A percentile compares a stretch with the other conserved stretches of the same genome.
Conservation (phyloP, 75 land plant genomes). For the Azolla pinnata region DNA sequence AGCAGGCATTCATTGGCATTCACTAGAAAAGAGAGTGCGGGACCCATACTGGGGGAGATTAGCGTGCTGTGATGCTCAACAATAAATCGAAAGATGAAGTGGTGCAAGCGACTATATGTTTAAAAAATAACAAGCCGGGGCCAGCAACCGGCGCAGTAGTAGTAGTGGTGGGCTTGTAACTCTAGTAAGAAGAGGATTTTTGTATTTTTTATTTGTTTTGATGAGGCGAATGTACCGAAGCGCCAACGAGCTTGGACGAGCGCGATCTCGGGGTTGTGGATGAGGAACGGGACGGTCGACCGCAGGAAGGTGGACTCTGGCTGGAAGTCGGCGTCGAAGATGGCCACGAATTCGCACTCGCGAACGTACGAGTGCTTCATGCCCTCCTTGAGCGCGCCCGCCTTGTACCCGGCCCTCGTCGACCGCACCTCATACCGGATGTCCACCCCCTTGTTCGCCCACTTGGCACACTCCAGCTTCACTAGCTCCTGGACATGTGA, state of each 20-base stretch:
- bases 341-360: constrained; percentile 24
- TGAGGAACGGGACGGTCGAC: constrained; percentile 43
- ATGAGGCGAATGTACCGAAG: constrained; percentile 27
- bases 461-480: constrained; percentile 39
- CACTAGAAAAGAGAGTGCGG: constrained; percentile 17
- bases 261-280: constrained; percentile 22
- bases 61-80: too few relatives aligned
- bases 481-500: constrained; percentile 63
- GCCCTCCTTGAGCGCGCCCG: constrained; percentile 31
- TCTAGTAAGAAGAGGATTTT: too few relatives aligned
- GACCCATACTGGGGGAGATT: too few relatives aligned
- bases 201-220: too few relatives aligned
- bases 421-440: constrained; percentile 58
- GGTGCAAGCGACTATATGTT: too few relatives aligned
- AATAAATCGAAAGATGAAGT: too few relatives aligned
- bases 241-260: constrained; percentile 58
- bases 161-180: too few relatives aligned
- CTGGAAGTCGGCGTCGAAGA: constrained; percentile 63
- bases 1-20: constrained; percentile 41
- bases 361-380: constrained; percentile 23
- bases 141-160: too few relatives aligned
- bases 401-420: constrained; percentile 69
- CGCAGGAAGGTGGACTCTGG: constrained; percentile 50
- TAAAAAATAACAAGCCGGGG: too few relatives aligned
- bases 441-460: constrained; percentile 65